Evolutionary conservation across 345 rosid genomes (phyloP), one percentile per base, ranked within the genome.

Genomic region (Adansonia digitata): DNA sequence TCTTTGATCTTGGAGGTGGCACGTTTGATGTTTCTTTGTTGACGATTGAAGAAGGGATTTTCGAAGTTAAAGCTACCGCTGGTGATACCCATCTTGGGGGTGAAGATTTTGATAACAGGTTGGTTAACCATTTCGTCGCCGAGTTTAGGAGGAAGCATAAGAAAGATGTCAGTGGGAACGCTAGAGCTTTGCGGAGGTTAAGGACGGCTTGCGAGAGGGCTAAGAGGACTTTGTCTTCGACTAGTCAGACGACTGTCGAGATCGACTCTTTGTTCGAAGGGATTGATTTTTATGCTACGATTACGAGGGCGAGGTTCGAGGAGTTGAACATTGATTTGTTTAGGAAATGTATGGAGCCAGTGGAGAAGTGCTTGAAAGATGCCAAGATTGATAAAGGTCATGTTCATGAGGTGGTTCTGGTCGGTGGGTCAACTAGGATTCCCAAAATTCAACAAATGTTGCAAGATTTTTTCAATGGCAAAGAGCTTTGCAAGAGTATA

Each of bases 371-470:
- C 8, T 40, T 79, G 39, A 64, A 72, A 43, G 79, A 79, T 57
- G 73, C 79, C 9, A 75, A 79, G 76, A 64, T 75, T 7, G 79
- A 79, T 6, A 75, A 79, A 27, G 56, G 76, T 10, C 79, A 71
- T 2, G 69, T 79, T 34, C 53, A 75, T 17, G 82, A 79, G 20
- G 73, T 80, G 24, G 82, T 80, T 26, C 65, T 80, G 3, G 78
- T 80, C 2, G 83, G 83, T 8, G 83, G 83, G 34, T 80, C 83
- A 4, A 77, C 80, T 6, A 51, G 80, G 40, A 80, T 80, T 61
- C 83, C 78, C 24, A 80, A 80, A 73, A 31, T 80, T 7, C 83
- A 80, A 27, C 76, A 75, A 39, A 63, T 79, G 35, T 70, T 79
- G 67, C 78, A 62, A 45, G 82, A 79, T 45, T 70, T 65, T 22